Conservation (phyloP, 1,284 basidiomycete genomes). For the Sanguinoderma infundibulare region DNA sequence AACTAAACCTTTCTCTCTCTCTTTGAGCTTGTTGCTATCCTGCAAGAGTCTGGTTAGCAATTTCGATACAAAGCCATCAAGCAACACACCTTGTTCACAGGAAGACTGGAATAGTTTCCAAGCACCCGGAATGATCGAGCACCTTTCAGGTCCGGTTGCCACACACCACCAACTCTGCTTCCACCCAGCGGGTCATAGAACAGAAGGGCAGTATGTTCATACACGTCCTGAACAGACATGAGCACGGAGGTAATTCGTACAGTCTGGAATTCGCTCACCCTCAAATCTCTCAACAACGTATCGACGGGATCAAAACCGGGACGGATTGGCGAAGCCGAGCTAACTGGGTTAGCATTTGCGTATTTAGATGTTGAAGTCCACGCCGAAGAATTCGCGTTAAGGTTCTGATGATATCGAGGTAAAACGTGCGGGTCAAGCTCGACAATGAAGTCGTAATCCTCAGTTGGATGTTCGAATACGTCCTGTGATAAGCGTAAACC, state of each 20-base stretch:
- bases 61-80: background rate
- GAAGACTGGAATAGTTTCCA: constrained; percentile 77
- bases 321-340: constrained; percentile 40
- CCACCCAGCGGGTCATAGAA: constrained; percentile 91
- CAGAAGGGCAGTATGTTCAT: constrained; percentile 79
- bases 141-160: constrained; percentile 75
- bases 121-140: constrained; percentile 80
- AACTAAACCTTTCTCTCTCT: constrained; percentile 68
- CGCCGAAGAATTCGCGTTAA: constrained; percentile 50
- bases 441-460: constrained; percentile 88
- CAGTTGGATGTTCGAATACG: constrained; percentile 83
- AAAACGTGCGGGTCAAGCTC: constrained; percentile 69
- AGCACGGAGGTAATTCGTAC: background rate
- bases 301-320: constrained; percentile 86
- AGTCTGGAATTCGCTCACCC: constrained; percentile 47
- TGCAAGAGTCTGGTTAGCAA: background rate
- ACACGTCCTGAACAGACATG: constrained; percentile 56
- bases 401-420: constrained; percentile 76
- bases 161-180: constrained; percentile 79
- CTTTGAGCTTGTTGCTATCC: constrained; percentile 32
- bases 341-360: constrained; percentile 44
- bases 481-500: constrained; percentile 46
- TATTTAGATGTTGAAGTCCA: constrained; percentile 54
- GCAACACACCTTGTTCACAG: constrained; percentile 41
- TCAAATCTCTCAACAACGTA: constrained; percentile 72